Percentiles rank a stretch among this genome's conserved stretches.
These are phyloP conservation scores for Phytophthora sp. DNA, from an alignment of 352 stramenopile genomes.

Conservation along the genomic window DNA sequence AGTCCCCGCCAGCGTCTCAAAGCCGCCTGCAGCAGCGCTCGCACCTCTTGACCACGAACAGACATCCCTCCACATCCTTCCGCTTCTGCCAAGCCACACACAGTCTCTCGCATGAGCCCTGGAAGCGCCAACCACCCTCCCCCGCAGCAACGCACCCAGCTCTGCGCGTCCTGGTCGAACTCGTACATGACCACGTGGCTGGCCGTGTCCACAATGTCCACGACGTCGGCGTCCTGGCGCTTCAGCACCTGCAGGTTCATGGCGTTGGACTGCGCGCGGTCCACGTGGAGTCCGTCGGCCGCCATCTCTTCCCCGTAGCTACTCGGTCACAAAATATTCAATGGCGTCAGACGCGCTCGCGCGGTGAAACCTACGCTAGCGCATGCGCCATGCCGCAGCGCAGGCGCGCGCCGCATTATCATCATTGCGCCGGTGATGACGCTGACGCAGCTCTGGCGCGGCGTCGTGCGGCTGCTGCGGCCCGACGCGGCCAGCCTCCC, in stretches of 20 bases:
- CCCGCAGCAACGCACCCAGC: constrained; percentile 61
- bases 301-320: constrained; percentile 36
- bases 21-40: background rate
- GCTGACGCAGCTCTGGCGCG: constrained; percentile 34
- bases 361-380: too few species aligned
- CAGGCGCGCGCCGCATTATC: too few species aligned
- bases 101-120: too few species aligned
- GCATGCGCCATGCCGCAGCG: too few species aligned
- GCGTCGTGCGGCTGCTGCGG: constrained; percentile 25
- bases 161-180: constrained; percentile 84
- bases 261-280: constrained; percentile 83
- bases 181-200: constrained; percentile 91
- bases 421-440: too few species aligned
- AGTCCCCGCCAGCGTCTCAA: background rate
- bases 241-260: constrained; percentile 90
- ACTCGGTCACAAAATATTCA: background rate
- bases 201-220: constrained; percentile 85
- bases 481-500: too few species aligned
- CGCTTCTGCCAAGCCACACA: constrained; percentile 60
- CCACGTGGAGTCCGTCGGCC: constrained; percentile 55
- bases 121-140: background rate
- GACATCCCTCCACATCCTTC: constrained; percentile 84
- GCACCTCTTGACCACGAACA: constrained; percentile 87
- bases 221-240: constrained; percentile 78
- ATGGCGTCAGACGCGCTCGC: constrained; percentile 39